A percentile compares a stretch with the other conserved stretches of the same genome.
Conservation (phyloP, 345 rosid species). For the Lepidium aucheri region DNA sequence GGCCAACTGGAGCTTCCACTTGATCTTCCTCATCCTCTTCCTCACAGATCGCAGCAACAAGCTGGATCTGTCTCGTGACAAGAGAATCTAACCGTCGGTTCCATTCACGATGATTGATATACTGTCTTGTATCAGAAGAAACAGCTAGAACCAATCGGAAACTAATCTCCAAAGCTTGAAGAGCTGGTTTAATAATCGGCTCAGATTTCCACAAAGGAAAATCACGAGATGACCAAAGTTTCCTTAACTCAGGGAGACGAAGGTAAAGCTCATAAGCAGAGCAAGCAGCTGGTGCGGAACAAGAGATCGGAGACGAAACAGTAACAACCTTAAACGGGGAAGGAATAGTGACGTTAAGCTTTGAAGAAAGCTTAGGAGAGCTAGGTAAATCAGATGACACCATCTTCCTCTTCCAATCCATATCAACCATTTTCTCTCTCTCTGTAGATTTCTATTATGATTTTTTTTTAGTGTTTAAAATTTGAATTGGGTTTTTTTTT, state of each 20-base stretch:
- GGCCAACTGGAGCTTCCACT: constrained; percentile 26
- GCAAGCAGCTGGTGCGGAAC: constrained; percentile 44
- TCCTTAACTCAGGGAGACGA: constrained; percentile 67
- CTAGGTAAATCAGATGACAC: constrained; percentile 30
- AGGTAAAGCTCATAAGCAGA: constrained; percentile 71
- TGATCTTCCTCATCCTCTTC: constrained; percentile 20
- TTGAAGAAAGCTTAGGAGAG: constrained; percentile 29
- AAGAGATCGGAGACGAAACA: constrained; percentile 28
- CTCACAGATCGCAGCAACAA: constrained; percentile 48
- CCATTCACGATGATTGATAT: constrained; percentile 64
- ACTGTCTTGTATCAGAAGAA: constrained; percentile 63
- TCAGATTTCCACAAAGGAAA: constrained; percentile 66
- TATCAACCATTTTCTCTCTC: constrained; percentile 50
- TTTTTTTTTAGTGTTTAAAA: not conserved
- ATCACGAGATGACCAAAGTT: constrained; percentile 44
- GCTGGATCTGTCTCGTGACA: constrained; percentile 58
- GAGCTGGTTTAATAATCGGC: constrained; percentile 59
- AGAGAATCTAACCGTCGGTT: constrained; percentile 68
- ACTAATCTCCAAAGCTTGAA: constrained; percentile 73
- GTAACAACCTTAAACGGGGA: constrained; percentile 4
- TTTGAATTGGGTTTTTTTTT: not conserved
- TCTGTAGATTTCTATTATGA: not conserved
- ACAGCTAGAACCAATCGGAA: constrained; percentile 63
- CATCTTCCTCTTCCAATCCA: constrained; percentile 61
- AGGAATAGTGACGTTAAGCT: constrained; percentile 49